Conservation (phyloP, 2,329 filamentous ascomycete genomes). For the Alternaria gansuensis region DNA sequence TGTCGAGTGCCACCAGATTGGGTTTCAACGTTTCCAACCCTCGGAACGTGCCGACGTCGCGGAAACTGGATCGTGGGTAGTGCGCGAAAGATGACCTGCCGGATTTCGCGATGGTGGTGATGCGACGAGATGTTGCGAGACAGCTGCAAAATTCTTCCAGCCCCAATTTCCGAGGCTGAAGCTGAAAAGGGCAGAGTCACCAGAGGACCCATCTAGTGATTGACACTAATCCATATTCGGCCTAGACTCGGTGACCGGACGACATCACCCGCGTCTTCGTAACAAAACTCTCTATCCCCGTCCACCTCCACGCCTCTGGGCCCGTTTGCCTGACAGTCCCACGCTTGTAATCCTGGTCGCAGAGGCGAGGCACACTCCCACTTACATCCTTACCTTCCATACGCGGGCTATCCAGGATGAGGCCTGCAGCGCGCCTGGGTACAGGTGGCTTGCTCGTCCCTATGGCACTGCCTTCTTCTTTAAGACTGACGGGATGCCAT, state of each 20-base stretch:
- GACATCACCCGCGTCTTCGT: conserved; percentile 10
- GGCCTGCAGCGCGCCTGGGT: conserved; percentile 21
- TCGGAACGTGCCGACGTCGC: conserved; percentile 12
- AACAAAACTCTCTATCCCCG: conserved; percentile 12
- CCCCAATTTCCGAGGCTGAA: conserved; percentile 24
- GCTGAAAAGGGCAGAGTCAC: conserved; percentile 20
- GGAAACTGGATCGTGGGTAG: background rate
- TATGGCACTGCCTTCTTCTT: conserved; percentile 26
- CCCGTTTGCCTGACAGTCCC: conserved; percentile 33
- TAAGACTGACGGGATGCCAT: conserved; percentile 40
- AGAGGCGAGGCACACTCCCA: conserved; percentile 25
- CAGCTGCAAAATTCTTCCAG: conserved; percentile 14
- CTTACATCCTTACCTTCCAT: conserved; percentile 29
- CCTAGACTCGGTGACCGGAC: background rate
- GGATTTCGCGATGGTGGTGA: conserved; percentile 15
- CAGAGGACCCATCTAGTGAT: conserved; percentile 2
- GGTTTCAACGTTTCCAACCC: background rate
- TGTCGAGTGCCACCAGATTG: conserved; percentile 3
- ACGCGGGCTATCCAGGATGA: conserved; percentile 33
- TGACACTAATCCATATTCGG: background rate
- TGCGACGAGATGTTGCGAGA: conserved; percentile 19
- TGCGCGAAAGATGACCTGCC: background rate
- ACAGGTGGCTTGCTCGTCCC: conserved; percentile 38
- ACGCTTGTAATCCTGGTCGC: conserved; percentile 27
- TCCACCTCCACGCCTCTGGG: conserved; percentile 24